Conservation (phyloP, 148 eudicot genomes). For the Rhododendron molle region DNA sequence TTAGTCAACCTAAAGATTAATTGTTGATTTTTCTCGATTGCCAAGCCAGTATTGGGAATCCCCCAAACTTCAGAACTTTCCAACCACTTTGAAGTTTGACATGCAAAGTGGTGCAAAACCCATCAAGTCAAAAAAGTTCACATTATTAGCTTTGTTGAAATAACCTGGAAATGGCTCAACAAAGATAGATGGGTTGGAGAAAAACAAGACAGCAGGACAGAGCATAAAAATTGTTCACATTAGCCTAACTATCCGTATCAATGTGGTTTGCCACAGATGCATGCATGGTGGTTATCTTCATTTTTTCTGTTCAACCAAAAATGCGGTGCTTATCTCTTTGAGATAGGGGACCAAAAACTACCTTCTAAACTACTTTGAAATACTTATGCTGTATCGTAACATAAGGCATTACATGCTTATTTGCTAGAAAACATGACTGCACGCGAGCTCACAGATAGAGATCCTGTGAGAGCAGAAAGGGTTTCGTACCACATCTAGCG, state of each 20-base stretch:
- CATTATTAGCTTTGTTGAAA: constrained; percentile 6
- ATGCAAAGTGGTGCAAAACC: neutral
- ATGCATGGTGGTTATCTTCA: neutral
- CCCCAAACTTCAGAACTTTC: constrained; percentile 18
- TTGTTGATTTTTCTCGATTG: neutral
- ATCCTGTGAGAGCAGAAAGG: neutral
- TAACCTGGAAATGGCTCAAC: neutral
- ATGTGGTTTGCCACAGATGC: neutral
- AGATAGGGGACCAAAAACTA: no score
- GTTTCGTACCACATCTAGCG: neutral
- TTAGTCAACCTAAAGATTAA: neutral
- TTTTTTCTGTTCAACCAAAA: no score
- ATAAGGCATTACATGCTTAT: neutral
- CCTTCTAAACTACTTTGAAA: neutral
- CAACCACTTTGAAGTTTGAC: neutral
- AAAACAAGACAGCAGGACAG: neutral
- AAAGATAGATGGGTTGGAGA: neutral
- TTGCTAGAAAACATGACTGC: neutral
- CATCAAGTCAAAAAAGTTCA: constrained; percentile 6
- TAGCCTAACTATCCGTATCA: neutral
- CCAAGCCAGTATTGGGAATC: neutral
- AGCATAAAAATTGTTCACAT: neutral
- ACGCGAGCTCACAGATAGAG: neutral
- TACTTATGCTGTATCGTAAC: neutral
- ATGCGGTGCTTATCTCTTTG: no score